Evolutionary conservation across 179 eudicot genomes (phyloP).

Genomic region (Silene noctiflora): DNA sequence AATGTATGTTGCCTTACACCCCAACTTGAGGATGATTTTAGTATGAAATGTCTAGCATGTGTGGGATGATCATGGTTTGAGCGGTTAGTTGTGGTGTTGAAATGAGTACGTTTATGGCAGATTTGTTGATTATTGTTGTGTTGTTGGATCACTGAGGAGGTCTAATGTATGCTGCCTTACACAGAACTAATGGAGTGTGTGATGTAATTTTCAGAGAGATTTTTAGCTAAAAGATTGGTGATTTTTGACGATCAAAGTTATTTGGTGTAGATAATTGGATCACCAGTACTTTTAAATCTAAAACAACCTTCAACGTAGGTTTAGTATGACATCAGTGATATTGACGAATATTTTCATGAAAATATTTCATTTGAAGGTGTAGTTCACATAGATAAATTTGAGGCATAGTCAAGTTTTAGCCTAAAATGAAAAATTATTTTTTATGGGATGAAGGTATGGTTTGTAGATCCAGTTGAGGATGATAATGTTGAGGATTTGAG

Average conservation of each 20-base stretch:
- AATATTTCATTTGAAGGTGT: no score
- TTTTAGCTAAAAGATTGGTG: no score
- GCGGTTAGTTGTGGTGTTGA: not conserved
- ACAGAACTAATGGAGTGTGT: no score
- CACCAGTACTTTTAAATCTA: not conserved
- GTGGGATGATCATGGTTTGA: not conserved
- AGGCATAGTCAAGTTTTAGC: not conserved
- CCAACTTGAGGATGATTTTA: not conserved
- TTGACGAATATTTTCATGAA: no score
- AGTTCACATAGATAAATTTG: no score
- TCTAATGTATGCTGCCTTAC: not conserved
- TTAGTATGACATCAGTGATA: no score
- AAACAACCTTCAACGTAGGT: not conserved
- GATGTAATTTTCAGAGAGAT: no score
- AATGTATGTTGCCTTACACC: not conserved
- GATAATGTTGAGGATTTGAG: not conserved
- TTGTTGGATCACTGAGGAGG: not conserved
- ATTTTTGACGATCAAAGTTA: not conserved
- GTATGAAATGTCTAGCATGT: not conserved
- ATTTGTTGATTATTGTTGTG: not conserved
- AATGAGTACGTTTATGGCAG: not conserved
- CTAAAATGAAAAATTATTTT: not conserved
- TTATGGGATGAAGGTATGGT: not conserved
- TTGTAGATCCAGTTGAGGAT: not conserved
- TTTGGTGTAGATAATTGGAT: not conserved